Evolutionary conservation across 345 rosid species (phyloP).

Genomic region (Dipteronia sinensis): DNA sequence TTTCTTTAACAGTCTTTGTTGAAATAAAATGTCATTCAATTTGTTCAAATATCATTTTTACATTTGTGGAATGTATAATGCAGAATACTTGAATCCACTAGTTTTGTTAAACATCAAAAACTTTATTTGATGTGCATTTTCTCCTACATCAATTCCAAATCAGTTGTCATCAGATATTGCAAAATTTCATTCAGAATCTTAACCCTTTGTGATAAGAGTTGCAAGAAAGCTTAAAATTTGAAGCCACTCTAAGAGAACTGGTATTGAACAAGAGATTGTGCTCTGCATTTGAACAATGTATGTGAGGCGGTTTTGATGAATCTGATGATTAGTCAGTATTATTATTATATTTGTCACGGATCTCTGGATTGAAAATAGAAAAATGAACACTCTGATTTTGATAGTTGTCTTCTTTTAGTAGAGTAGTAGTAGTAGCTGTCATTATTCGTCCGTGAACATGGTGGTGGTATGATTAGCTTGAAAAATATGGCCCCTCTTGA

Average conservation of each 20-base stretch:
- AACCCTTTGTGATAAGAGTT: not conserved
- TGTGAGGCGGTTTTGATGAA: not conserved
- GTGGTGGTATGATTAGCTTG: not conserved
- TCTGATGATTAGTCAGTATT: too few species aligned
- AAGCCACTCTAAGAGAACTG: not conserved
- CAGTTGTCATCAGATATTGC: not conserved
- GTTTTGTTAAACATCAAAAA: not conserved
- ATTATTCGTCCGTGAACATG: not conserved
- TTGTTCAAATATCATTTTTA: not conserved
- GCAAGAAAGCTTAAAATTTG: not conserved
- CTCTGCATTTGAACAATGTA: not conserved
- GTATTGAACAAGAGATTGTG: not conserved
- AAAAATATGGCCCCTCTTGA: not conserved
- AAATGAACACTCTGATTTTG: not conserved
- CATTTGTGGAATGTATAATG: not conserved
- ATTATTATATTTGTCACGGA: not conserved
- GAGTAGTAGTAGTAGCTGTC: not conserved
- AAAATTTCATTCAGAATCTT: not conserved
- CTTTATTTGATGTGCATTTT: not conserved
- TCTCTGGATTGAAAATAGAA: not conserved
- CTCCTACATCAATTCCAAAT: not conserved
- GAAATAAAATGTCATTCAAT: slow-evolving; percentile 3
- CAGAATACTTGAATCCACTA: not conserved
- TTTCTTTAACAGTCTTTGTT: not conserved
- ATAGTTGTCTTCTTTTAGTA: not conserved